phyloP scores from a whole-genome alignment of 768 basidiomycete genomes.

The Lentinula raphanica region DNA sequence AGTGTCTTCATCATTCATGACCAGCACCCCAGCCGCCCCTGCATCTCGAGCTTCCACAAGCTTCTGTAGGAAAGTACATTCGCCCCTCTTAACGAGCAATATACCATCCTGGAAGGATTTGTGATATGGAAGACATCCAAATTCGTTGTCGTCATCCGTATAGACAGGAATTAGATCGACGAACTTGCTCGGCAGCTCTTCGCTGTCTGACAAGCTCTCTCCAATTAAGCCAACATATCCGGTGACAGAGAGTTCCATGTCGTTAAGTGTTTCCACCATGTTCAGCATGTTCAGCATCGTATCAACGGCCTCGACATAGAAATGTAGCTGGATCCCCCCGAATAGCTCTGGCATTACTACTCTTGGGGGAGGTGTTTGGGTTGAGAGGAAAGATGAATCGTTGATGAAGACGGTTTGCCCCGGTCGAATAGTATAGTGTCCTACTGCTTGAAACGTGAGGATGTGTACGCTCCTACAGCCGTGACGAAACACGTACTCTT shows the following conservation, averaged over 20 bases:
- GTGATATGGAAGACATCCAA: conserved; percentile 58
- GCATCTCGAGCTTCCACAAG: conserved; percentile 60
- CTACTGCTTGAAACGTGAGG: conserved; percentile 43
- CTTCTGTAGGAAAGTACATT: conserved; percentile 88
- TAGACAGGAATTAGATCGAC: conserved; percentile 51
- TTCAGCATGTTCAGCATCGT: conserved; percentile 37
- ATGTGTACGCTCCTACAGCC: not conserved
- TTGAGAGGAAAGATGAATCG: conserved; percentile 46
- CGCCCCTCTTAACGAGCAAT: conserved; percentile 68
- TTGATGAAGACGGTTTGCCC: conserved; percentile 83
- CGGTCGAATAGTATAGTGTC: conserved; percentile 71
- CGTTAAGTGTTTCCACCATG: conserved; percentile 25
- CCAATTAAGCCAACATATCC: conserved; percentile 72
- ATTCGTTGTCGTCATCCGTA: conserved; percentile 44
- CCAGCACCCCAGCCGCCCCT: conserved; percentile 73
- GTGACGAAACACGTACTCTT: conserved; percentile 49
- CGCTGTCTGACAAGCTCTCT: conserved; percentile 42
- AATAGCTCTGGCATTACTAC: conserved; percentile 6
- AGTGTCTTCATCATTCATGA: conserved; percentile 59
- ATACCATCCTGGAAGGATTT: conserved; percentile 43
- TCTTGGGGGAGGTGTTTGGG: conserved; percentile 23
- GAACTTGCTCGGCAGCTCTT: conserved; percentile 35
- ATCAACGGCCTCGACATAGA: conserved; percentile 51
- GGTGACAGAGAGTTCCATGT: conserved; percentile 43
- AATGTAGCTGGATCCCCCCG: conserved; percentile 51